Percentiles rank a stretch among this genome's conserved stretches.
Conservation (phyloP, 1,139 yeast species). For the Protomyces pachydermus region DNA sequence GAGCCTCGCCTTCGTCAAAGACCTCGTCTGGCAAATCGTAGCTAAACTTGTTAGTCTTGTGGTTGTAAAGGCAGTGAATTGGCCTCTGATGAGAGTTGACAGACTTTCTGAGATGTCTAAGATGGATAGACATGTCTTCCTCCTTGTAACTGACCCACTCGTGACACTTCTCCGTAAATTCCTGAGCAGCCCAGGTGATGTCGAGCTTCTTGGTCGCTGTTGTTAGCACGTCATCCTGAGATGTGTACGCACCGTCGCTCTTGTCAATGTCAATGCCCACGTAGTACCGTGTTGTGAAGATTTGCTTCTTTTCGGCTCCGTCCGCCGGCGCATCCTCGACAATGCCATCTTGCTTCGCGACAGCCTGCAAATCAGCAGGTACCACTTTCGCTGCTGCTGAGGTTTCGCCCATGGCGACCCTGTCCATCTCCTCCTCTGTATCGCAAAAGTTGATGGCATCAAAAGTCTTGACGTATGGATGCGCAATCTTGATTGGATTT, state of each 20-base stretch:
- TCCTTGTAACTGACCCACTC: constrained; percentile 64
- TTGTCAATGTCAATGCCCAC: constrained; percentile 70
- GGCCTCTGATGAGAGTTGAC: constrained; percentile 20
- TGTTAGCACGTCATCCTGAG: neutral
- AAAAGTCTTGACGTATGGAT: constrained; percentile 81
- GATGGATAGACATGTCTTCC: constrained; percentile 52
- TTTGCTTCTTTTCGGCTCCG: constrained; percentile 39
- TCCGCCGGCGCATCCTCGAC: constrained; percentile 28
- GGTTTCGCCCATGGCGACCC: constrained; percentile 48
- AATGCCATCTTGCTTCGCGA: constrained; percentile 38
- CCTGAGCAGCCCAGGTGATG: constrained; percentile 86
- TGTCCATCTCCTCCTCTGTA: constrained; percentile 52
- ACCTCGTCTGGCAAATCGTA: constrained; percentile 82
- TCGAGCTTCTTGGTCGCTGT: constrained; percentile 56
- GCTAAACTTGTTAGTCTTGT: constrained; percentile 32
- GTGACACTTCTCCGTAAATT: constrained; percentile 74
- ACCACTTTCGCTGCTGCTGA: constrained; percentile 50
- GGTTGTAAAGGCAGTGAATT: neutral
- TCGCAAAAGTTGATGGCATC: constrained; percentile 52
- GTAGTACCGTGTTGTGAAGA: constrained; percentile 70
- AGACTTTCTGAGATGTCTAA: constrained; percentile 66
- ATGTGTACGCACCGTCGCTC: constrained; percentile 37
- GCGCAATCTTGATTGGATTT: constrained; percentile 64
- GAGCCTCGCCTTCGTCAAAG: constrained; percentile 71
- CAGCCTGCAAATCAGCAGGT: constrained; percentile 43